Evolutionary conservation across 2,329 filamentous ascomycete genomes (phyloP).

Genomic region (Podosphaera leucotricha): DNA sequence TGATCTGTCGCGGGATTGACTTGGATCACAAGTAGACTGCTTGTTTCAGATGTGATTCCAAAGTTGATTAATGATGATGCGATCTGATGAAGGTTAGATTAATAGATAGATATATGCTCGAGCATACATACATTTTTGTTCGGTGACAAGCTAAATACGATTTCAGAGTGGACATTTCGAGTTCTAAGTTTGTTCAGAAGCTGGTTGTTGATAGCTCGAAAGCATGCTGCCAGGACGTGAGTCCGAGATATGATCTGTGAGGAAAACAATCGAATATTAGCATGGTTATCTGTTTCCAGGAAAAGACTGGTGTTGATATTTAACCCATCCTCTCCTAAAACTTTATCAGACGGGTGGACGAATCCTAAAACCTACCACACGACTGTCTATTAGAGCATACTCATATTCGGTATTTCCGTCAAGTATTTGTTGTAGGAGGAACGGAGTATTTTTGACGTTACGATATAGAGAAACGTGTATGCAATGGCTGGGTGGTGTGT

Average conservation of each 20-base stretch:
- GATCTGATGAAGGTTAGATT: neutral
- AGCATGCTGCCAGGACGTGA: constrained; percentile 25
- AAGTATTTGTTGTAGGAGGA: constrained; percentile 65
- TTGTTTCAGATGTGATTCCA: neutral
- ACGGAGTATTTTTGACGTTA: constrained; percentile 52
- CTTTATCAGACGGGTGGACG: neutral
- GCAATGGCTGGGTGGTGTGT: constrained; percentile 42
- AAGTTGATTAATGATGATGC: neutral
- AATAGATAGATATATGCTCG: neutral
- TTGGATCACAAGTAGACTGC: neutral
- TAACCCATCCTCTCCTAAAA: neutral
- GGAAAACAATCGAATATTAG: neutral
- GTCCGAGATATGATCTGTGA: constrained; percentile 22
- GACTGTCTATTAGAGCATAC: constrained; percentile 82
- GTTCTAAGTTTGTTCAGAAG: constrained; percentile 21
- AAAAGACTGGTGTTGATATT: neutral
- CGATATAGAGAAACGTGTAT: constrained; percentile 56
- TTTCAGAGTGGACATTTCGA: constrained; percentile 30
- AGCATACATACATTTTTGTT: constrained; percentile 26
- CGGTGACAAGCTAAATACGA: constrained; percentile 28
- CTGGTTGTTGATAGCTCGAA: constrained; percentile 25
- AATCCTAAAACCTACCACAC: constrained; percentile 29
- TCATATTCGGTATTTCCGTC: constrained; percentile 65
- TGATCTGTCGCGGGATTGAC: neutral
- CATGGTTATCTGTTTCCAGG: constrained; percentile 1